These are phyloP conservation scores for Gracilaria vermiculophylla DNA, from an alignment of 23 red algal species.

Conservation along the genomic window DNA sequence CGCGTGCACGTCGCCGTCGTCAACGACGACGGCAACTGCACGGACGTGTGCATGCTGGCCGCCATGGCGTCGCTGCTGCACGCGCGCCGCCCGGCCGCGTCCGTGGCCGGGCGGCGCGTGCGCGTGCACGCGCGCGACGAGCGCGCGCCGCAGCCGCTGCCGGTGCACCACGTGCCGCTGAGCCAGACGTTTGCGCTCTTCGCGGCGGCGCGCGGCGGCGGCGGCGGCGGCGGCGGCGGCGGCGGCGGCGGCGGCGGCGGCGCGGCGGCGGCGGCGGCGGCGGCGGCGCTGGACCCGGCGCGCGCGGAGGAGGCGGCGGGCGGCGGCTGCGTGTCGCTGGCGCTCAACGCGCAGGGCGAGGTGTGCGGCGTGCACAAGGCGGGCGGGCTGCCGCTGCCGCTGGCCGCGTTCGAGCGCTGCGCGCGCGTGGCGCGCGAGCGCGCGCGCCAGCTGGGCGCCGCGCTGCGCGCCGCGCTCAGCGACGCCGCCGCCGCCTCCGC, in stretches of 20 bases:
- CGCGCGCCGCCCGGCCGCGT: constrained; percentile 82
- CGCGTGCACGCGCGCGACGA: constrained; percentile 65
- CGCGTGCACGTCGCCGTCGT: constrained; percentile 79
- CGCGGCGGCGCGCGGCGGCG: constrained; percentile 24
- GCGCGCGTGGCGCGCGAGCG: constrained; percentile 6
- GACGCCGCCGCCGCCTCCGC: constrained; percentile 55
- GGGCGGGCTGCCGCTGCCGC: constrained; percentile 58
- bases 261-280: background rate
- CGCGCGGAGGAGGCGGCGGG: constrained; percentile 63
- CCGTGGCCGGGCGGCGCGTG: constrained; percentile 67
- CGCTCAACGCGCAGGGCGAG: constrained; percentile 82
- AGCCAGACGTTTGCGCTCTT: constrained; percentile 79
- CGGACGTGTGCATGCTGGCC: constrained; percentile 67
- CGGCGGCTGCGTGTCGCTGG: constrained; percentile 61
- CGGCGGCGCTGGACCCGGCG: constrained; percentile 67
- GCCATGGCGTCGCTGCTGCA: constrained; percentile 79
- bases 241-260: constrained; percentile 59
- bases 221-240: constrained; percentile 18
- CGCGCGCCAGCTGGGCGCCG: constrained; percentile 15
- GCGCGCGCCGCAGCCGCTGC: constrained; percentile 70
- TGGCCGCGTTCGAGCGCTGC: constrained; percentile 22
- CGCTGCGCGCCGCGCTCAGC: constrained; percentile 13
- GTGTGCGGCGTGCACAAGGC: constrained; percentile 84
- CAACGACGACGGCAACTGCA: constrained; percentile 78
- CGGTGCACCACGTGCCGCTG: constrained; percentile 73